These are phyloP conservation scores for Penicillium verrucosum DNA, from an alignment of 2,329 filamentous ascomycete genomes.

Conservation along the genomic window DNA sequence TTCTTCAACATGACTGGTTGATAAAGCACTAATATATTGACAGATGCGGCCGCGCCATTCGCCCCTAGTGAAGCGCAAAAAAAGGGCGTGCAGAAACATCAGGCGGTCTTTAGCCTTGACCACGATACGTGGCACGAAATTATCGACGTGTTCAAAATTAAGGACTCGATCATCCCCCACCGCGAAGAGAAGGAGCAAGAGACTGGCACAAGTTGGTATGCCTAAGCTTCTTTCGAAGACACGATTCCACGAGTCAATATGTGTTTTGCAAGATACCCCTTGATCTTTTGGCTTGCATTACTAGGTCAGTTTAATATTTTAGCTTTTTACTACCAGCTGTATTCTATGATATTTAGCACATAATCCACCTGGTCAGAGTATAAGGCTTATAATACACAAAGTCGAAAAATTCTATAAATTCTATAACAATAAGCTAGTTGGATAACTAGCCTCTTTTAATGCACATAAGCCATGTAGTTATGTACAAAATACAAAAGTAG, in stretches of 20 bases:
- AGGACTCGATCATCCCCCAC: conserved; percentile 80
- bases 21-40: conserved; percentile 16
- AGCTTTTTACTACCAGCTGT: not conserved
- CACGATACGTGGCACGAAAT: conserved; percentile 78
- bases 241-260: conserved; percentile 2
- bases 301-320: not conserved
- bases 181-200: conserved; percentile 59
- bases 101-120: conserved; percentile 85
- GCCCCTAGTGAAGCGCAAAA: conserved; percentile 47
- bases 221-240: conserved; percentile 34
- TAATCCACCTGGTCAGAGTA: not conserved
- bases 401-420: not conserved
- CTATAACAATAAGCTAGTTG: not conserved
- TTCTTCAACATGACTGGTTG: not conserved
- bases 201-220: conserved; percentile 63
- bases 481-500: not conserved
- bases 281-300: not conserved
- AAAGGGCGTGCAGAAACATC: conserved; percentile 65
- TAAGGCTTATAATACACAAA: too few species aligned
- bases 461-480: not conserved
- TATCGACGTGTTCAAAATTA: conserved; percentile 71
- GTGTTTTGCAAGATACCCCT: conserved; percentile 17
- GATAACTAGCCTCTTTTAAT: not conserved
- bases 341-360: not conserved
- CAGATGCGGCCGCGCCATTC: conserved; percentile 47